Conservation (phyloP, 2,329 filamentous ascomycete species). For the Pezicula radicicola region DNA sequence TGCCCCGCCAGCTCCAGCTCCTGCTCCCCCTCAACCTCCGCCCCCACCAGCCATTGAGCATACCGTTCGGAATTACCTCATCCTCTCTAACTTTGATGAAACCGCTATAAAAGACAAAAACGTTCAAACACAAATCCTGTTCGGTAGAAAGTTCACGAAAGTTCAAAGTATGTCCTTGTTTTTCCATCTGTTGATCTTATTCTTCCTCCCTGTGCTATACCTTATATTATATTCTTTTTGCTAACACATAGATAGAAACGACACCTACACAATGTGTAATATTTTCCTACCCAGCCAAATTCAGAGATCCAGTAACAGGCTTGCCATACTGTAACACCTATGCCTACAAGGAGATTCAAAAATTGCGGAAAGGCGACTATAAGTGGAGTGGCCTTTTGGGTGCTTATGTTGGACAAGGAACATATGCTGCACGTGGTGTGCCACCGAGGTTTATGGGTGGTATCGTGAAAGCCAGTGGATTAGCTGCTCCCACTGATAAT, state of each 20-base stretch:
- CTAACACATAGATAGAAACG: slow-evolving; percentile 11
- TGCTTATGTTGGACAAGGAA: slow-evolving; percentile 73
- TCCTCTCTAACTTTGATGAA: slow-evolving; percentile 55
- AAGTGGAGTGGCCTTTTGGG: slow-evolving; percentile 80
- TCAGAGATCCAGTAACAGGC: slow-evolving; percentile 80
- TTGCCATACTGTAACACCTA: slow-evolving; percentile 76
- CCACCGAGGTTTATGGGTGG: slow-evolving; percentile 65
- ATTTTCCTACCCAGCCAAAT: slow-evolving; percentile 76
- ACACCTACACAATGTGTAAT: slow-evolving; percentile 63
- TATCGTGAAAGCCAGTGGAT: too few species aligned
- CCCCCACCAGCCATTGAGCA: slow-evolving; percentile 38
- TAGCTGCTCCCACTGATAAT: too few species aligned
- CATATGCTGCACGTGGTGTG: slow-evolving; percentile 69
- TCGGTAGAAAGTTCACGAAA: slow-evolving; percentile 45
- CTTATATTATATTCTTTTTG: not conserved
- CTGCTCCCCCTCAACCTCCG: slow-evolving; percentile 12
- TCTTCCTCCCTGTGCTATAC: not conserved
- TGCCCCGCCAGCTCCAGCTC: slow-evolving; percentile 15
- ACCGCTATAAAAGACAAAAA: slow-evolving; percentile 46
- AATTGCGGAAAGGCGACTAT: slow-evolving; percentile 69
- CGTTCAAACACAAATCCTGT: slow-evolving; percentile 52
- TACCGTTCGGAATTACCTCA: slow-evolving; percentile 53
- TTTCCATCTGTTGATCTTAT: not conserved
- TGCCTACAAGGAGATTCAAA: slow-evolving; percentile 80
- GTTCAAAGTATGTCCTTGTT: slow-evolving; percentile 40